Percentiles rank a stretch among this genome's conserved stretches.
phyloP scores from a whole-genome alignment of 2,329 filamentous ascomycete species.

The Penicillium crustosum region DNA sequence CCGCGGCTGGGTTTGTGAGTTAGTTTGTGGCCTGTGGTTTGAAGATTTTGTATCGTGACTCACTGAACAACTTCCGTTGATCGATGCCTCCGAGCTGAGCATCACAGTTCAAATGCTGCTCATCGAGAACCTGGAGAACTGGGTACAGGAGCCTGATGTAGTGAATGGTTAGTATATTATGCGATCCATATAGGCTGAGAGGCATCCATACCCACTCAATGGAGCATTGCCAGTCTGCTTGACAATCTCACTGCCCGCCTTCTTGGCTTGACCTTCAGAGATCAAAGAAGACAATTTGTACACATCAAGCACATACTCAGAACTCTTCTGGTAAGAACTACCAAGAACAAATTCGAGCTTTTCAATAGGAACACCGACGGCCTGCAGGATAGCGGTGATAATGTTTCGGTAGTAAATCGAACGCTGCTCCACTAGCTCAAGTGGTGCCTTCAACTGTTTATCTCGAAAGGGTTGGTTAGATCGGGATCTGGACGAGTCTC shows the following conservation, averaged over 20 bases:
- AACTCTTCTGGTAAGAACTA: conserved; percentile 68
- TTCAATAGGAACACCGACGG: conserved; percentile 75
- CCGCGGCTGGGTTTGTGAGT: conserved; percentile 44
- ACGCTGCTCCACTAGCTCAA: conserved; percentile 80
- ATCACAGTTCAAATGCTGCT: conserved; percentile 84
- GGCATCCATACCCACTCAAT: neutral
- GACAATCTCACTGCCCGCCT: conserved; percentile 89
- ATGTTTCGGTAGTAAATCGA: conserved; percentile 79
- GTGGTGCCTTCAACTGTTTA: conserved; percentile 65
- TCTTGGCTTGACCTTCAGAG: conserved; percentile 75
- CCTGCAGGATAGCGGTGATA: conserved; percentile 72
- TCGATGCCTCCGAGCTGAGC: conserved; percentile 73
- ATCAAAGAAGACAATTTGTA: conserved; percentile 66
- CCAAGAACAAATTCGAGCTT: conserved; percentile 82
- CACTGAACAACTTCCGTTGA: conserved; percentile 32
- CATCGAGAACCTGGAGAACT: conserved; percentile 85
- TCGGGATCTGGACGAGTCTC: no score
- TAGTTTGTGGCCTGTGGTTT: no score
- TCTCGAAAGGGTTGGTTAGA: neutral
- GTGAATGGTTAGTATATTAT: conserved; percentile 38
- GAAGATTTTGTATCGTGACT: no score
- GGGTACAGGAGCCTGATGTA: conserved; percentile 51
- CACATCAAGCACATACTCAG: conserved; percentile 82
- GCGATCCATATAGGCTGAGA: neutral
- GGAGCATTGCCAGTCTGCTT: conserved; percentile 78